Conservation (phyloP, 345 rosid genomes). For the Eucalyptus microcorys region DNA sequence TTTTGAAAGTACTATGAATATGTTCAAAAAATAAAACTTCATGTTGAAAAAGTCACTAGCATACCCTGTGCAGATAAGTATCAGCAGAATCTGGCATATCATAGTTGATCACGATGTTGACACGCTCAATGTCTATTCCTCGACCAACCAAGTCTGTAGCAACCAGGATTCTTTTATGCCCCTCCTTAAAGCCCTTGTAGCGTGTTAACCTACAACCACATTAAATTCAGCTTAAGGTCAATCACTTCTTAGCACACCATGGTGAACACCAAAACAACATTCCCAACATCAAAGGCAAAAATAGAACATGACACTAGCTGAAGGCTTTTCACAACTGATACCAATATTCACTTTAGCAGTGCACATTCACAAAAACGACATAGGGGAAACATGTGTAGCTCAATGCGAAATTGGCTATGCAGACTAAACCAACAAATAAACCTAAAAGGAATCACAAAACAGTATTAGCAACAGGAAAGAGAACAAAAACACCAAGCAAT, state of each 20-base stretch:
- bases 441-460: background rate
- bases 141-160: conserved; percentile 97
- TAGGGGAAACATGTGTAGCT: background rate
- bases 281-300: background rate
- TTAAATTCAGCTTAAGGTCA: background rate
- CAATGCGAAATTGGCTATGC: background rate
- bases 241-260: background rate
- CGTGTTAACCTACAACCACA: conserved; percentile 60
- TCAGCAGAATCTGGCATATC: conserved; percentile 99
- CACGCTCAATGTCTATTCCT: conserved; percentile 97
- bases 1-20: background rate
- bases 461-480: background rate
- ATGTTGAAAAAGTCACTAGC: background rate
- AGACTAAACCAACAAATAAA: background rate
- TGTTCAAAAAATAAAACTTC: background rate
- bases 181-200: conserved; percentile 97
- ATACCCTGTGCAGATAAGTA: conserved; percentile 93
- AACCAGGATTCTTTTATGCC: conserved; percentile 93
- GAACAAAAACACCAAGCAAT: background rate
- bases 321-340: background rate
- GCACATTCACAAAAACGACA: background rate
- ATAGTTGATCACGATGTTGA: conserved; percentile 94
- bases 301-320: background rate
- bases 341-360: background rate
- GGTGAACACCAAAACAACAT: background rate